These are phyloP conservation scores for Backusella psychrophila DNA, from an alignment of 192 early-diverging fungal species.

Conservation along the genomic window DNA sequence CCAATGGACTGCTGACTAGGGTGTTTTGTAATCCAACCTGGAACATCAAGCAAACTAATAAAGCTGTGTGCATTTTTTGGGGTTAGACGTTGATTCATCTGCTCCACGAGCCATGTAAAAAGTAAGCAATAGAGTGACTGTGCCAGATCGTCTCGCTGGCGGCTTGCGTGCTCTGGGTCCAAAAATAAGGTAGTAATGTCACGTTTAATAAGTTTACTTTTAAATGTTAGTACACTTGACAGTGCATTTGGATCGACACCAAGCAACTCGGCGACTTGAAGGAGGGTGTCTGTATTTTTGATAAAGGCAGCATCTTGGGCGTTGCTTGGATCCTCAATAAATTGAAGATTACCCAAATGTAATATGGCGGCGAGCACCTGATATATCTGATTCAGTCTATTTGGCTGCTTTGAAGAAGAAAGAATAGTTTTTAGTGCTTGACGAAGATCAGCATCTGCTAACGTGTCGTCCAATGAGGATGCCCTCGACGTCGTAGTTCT, in stretches of 20 bases:
- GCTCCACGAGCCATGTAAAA: constrained; percentile 82
- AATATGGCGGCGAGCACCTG: constrained; percentile 84
- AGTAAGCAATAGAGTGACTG: constrained; percentile 76
- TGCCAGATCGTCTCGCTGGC: constrained; percentile 74
- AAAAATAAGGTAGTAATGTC: constrained; percentile 83
- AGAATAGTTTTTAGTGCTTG: constrained; percentile 83
- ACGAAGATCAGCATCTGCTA: constrained; percentile 65
- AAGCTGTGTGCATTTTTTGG: constrained; percentile 65
- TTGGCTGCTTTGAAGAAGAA: constrained; percentile 54
- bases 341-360: constrained; percentile 85
- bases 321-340: constrained; percentile 65
- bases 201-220: constrained; percentile 79
- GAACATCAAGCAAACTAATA: constrained; percentile 82
- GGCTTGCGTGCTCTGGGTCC: constrained; percentile 63
- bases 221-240: constrained; percentile 73
- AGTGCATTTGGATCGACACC: constrained; percentile 74
- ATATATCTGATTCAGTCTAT: constrained; percentile 80
- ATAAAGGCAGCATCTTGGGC: constrained; percentile 75
- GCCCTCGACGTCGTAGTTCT: constrained; percentile 41
- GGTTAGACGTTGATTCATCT: constrained; percentile 70
- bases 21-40: constrained; percentile 52
- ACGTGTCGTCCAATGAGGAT: constrained; percentile 52
- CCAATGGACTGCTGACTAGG: constrained; percentile 18
- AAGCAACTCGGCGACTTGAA: constrained; percentile 75
- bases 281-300: constrained; percentile 72